Evolutionary conservation across 2,329 filamentous ascomycete genomes (phyloP).

Genomic region (Elsinoe arachidis): DNA sequence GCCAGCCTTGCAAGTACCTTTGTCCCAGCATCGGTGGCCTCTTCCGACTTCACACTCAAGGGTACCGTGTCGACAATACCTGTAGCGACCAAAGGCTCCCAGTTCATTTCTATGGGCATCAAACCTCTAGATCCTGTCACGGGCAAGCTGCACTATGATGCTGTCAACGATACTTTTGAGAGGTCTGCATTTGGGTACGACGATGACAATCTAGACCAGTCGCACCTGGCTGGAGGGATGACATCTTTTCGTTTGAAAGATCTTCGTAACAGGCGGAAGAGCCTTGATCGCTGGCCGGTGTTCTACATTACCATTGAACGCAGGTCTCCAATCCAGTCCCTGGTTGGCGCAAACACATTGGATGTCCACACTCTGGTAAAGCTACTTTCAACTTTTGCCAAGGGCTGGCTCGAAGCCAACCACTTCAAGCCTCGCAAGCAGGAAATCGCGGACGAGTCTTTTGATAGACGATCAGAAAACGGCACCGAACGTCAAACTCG

Average conservation of each 20-base stretch:
- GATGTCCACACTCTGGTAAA: slow-evolving; percentile 28
- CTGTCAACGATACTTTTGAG: slow-evolving; percentile 68
- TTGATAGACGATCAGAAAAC: too few relatives aligned
- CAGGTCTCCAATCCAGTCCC: neutral
- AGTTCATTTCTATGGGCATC: slow-evolving; percentile 76
- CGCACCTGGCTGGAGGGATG: slow-evolving; percentile 28
- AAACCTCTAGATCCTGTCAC: slow-evolving; percentile 52
- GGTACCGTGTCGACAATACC: slow-evolving; percentile 66
- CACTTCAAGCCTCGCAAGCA: slow-evolving; percentile 49
- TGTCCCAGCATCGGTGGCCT: slow-evolving; percentile 62
- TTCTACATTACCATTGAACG: slow-evolving; percentile 65
- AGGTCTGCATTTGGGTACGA: slow-evolving; percentile 65
- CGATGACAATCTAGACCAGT: slow-evolving; percentile 39
- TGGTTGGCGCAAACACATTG: neutral
- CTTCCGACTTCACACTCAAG: slow-evolving; percentile 51
- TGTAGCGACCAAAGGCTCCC: slow-evolving; percentile 59
- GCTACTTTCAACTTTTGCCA: slow-evolving; percentile 59
- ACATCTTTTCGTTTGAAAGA: slow-evolving; percentile 38
- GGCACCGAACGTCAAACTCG: neutral
- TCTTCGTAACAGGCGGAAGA: slow-evolving; percentile 48
- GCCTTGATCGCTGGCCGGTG: slow-evolving; percentile 77
- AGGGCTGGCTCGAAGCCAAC: slow-evolving; percentile 66
- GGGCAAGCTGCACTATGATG: slow-evolving; percentile 62
- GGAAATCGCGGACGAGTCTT: neutral
- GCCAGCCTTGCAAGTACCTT: slow-evolving; percentile 49